Base-by-base conservation (phyloP, 495 filamentous ascomycete genomes). In the Penicillium herquei region DNA sequence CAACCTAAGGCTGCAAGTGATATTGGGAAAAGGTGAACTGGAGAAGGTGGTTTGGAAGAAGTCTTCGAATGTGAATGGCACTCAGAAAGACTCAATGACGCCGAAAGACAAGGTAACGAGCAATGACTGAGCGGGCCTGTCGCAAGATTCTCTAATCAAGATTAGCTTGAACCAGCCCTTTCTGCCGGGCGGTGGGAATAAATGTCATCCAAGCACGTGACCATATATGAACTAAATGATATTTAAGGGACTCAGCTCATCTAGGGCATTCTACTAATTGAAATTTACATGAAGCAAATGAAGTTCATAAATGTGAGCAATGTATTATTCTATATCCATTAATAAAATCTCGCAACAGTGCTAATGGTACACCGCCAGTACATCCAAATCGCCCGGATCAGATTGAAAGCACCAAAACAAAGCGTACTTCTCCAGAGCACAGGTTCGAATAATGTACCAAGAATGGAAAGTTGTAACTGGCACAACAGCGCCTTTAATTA, bases 341-440 rank as follows among this genome's bases (percentile, higher is more conserved):
- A 56, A 49, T 50, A 45, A 17, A 34, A 46, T 40, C 41, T 16
- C 46, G 52, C 11, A 52, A 59, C 17, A 61, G 52, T 42, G 32
- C 54, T 58, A 58, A 53, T 59, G 61, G 57, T 64, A 68, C 63
- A 68, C 55, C 51, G 42, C 60, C 60, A 59, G 55, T 61, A 57
- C 48, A 61, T 66, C 55, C 54, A 55, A 65, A 59, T 58, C 58
- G 51, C 57, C 56, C 41, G 65, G 52, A 57, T 57, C 55, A 55
- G 54, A 57, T 61, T 51, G 45, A 61, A 59, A 59, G 57, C 52
- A 58, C 57, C 18, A 48, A 51, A 57, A 59, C 21, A 34, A 60
- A 60, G 55, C 55, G 63, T 66, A 64, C 65, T 63, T 57, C 65
- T 61, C 63, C 63, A 66, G 63, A 64, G 63, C 54, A 68, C 65